Evolutionary conservation across 2,329 filamentous ascomycete species (phyloP).

Genomic region (Mycogone perniciosa): DNA sequence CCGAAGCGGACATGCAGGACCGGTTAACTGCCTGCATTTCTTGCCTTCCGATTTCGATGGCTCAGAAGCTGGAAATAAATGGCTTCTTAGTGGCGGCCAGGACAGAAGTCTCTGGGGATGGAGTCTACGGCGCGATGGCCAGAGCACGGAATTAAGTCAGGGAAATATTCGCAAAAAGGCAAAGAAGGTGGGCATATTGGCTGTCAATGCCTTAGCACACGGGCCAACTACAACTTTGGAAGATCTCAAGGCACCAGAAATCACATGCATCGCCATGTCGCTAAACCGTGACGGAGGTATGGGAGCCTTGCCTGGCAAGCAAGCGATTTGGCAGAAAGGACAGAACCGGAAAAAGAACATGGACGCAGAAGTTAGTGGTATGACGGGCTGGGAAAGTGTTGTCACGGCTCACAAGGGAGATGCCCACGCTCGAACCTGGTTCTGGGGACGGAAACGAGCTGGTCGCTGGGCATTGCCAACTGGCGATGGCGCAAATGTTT

Average conservation of each 20-base stretch:
- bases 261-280: constrained; percentile 85
- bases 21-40: constrained; percentile 77
- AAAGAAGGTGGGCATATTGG: constrained; percentile 74
- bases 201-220: constrained; percentile 48
- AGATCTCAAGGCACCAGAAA: constrained; percentile 80
- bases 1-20: constrained; percentile 81
- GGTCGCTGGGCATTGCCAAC: constrained; percentile 91
- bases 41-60: constrained; percentile 85
- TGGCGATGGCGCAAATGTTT: constrained; percentile 73
- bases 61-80: constrained; percentile 82
- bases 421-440: constrained; percentile 85
- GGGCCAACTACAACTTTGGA: constrained; percentile 61
- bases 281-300: constrained; percentile 94
- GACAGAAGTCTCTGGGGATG: constrained; percentile 95
- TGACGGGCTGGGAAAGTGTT: constrained; percentile 95
- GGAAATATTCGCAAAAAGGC: constrained; percentile 82
- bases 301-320: constrained; percentile 71
- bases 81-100: constrained; percentile 82
- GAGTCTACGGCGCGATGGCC: constrained; percentile 88
- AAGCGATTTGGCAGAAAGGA: constrained; percentile 76
- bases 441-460: constrained; percentile 91
- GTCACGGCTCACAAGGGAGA: constrained; percentile 88
- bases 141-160: constrained; percentile 89
- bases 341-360: constrained; percentile 54
- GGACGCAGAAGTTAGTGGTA: constrained; percentile 65